A percentile compares a stretch with the other conserved stretches of the same genome.
Evolutionary conservation across 371 early-diverging fungal genomes (phyloP).

Genomic region (Paraphysoderma sedebokerense): DNA sequence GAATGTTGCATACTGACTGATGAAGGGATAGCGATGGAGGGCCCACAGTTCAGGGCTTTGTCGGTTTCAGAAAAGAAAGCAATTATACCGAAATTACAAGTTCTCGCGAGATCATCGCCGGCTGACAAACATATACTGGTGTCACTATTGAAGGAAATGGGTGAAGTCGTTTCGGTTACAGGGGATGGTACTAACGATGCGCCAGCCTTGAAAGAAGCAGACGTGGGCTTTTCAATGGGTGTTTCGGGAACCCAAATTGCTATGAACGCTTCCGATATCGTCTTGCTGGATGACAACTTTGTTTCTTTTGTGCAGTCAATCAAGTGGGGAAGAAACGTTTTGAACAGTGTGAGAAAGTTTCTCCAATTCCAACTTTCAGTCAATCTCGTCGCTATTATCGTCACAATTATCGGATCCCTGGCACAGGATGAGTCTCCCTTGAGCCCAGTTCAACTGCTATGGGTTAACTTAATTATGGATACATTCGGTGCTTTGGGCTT

Average conservation of each 20-base stretch:
- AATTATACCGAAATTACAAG: conserved; percentile 39
- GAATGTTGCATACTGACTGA: conserved; percentile 43
- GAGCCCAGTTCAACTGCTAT: conserved; percentile 55
- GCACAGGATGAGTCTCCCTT: conserved; percentile 28
- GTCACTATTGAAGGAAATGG: conserved; percentile 31
- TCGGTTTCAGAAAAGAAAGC: conserved; percentile 24
- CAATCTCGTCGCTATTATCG: conserved; percentile 47
- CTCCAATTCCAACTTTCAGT: conserved; percentile 64
- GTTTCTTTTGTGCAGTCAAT: conserved; percentile 54
- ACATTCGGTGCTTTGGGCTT: conserved; percentile 57
- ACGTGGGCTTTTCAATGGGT: conserved; percentile 72
- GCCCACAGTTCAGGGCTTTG: conserved; percentile 41
- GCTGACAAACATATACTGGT: conserved; percentile 56
- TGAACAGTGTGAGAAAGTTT: conserved; percentile 61
- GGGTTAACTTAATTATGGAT: conserved; percentile 66
- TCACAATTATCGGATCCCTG: conserved; percentile 46
- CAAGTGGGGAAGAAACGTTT: conserved; percentile 61
- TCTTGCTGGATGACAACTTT: conserved; percentile 67
- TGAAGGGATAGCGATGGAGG: conserved; percentile 43
- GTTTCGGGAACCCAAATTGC: conserved; percentile 65
- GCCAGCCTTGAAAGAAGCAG: conserved; percentile 57
- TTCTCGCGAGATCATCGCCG: conserved; percentile 58
- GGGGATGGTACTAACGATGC: conserved; percentile 63
- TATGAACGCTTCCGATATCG: conserved; percentile 60
- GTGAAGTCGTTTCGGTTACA: conserved; percentile 61